Percentiles rank a stretch among this genome's conserved stretches.
Conservation (phyloP, 495 filamentous ascomycete genomes). For the Penicillium taxi region DNA sequence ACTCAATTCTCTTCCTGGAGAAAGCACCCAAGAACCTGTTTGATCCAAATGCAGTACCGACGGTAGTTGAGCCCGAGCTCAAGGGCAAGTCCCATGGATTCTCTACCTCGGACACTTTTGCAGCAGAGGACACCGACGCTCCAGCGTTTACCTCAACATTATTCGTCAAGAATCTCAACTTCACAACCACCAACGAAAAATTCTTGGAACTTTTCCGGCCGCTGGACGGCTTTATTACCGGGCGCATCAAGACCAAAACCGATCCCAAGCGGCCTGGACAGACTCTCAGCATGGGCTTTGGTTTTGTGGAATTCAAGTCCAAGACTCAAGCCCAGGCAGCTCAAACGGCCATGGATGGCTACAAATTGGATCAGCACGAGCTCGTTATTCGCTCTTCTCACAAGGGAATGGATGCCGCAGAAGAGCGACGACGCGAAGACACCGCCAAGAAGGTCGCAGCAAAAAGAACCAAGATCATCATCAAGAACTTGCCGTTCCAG, state of each 20-base stretch:
- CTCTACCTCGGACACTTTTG: conserved; percentile 51
- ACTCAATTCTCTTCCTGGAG: conserved; percentile 86
- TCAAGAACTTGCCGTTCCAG: conserved; percentile 98
- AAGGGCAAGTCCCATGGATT: conserved; percentile 39
- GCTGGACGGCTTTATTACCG: conserved; percentile 78
- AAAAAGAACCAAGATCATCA: conserved; percentile 81
- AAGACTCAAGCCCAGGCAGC: conserved; percentile 72
- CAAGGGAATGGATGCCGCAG: conserved; percentile 75
- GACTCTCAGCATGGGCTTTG: conserved; percentile 90
- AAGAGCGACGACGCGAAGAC: conserved; percentile 74
- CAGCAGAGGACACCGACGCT: conserved; percentile 45
- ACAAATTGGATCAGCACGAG: conserved; percentile 76
- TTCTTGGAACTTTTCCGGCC: conserved; percentile 68
- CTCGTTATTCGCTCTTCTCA: conserved; percentile 77
- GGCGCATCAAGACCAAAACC: conserved; percentile 76
- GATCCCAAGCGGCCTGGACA: conserved; percentile 79
- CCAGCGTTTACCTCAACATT: conserved; percentile 63
- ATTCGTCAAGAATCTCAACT: conserved; percentile 89
- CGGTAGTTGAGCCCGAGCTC: conserved; percentile 20
- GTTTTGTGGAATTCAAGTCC: conserved; percentile 81
- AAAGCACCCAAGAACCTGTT: conserved; percentile 86
- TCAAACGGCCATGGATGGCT: conserved; percentile 74
- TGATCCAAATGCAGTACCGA: conserved; percentile 25
- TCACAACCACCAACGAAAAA: conserved; percentile 69
- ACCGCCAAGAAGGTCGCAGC: conserved; percentile 64